phyloP scores from a whole-genome alignment of 768 basidiomycete species.

The Calocybe cyanea region DNA sequence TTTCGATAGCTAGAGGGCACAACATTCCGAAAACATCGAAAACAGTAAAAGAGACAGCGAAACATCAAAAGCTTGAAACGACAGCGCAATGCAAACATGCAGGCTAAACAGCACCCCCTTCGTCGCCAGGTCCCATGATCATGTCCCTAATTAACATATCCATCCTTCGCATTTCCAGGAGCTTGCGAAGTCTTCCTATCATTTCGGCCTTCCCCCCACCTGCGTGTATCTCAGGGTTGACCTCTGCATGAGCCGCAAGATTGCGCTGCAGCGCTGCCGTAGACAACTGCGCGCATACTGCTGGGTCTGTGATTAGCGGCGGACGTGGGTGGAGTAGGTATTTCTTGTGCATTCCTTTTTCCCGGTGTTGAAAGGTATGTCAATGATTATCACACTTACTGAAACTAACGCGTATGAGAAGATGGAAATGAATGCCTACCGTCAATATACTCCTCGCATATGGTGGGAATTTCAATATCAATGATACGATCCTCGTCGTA shows the following conservation, averaged over 20 bases:
- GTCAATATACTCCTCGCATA: constrained; percentile 51
- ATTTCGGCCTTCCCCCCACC: constrained; percentile 49
- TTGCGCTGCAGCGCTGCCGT: constrained; percentile 49
- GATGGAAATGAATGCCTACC: constrained; percentile 29
- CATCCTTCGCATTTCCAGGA: constrained; percentile 43
- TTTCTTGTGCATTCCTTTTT: constrained; percentile 41
- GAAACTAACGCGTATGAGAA: not conserved
- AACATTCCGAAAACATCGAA: no score
- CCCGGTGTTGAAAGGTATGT: not conserved
- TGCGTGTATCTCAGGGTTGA: constrained; percentile 40
- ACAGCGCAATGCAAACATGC: no score
- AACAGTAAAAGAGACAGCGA: no score
- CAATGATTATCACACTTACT: not conserved
- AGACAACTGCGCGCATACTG: constrained; percentile 38
- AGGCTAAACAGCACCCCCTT: no score
- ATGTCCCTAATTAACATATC: constrained; percentile 52
- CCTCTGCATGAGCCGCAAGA: constrained; percentile 49
- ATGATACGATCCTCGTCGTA: constrained; percentile 34
- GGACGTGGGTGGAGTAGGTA: constrained; percentile 46
- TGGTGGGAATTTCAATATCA: constrained; percentile 50
- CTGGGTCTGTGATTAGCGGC: constrained; percentile 46
- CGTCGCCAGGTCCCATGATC: constrained; percentile 23
- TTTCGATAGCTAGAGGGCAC: no score
- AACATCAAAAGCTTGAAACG: no score
- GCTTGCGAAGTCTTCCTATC: constrained; percentile 37